Base-by-base conservation (phyloP, 352 stramenopile genomes). In the Phytophthora brassicae region DNA sequence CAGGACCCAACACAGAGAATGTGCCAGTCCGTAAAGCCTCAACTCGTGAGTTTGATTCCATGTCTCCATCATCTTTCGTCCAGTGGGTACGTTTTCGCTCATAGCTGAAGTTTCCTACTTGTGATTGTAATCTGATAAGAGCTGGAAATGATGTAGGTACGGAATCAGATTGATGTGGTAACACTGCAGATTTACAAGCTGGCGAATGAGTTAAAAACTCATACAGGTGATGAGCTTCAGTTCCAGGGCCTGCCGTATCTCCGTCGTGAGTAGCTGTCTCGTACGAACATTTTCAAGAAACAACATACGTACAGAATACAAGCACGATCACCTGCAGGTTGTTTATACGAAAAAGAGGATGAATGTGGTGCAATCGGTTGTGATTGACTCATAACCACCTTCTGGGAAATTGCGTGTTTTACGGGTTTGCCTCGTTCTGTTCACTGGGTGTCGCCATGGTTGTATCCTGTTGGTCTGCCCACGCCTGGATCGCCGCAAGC, bases 401-500 rank as follows among this genome's bases (percentile, higher is more conserved):
- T 8, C 26, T 6, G 8, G 14, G 28, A n/a, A 44, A 13, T 17
- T 5, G 13, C 36, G 23, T 41, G 8, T 46, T 36, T 59, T 66
- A 70, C 44, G 69, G 60, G 51, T 41, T 54, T 12, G 42, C 12
- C 26, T 64, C 53, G 46, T 14, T 58, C 43, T 62, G 39, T 41
- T 68, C 57, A 42, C 36, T 59, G 5, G 53, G 17, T n/a, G 26
- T 35, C 14, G 64, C 44, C 79, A 86, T 86, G 43, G 51, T 26
- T 8, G 66, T 62, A 60, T 79, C 66, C 59, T 88, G 79, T 26
- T 85, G 74, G 52, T 90, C 73, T 24, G 75, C 84, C 84, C 84
- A 92, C 61, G 81, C 78, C 55, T 92, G 83, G 35, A 94, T 88
- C 24, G 81, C 81, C 7, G 79, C 83, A 19, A 94, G 60, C 57